phyloP scores from a whole-genome alignment of 192 early-diverging fungal genomes.

The Mortierella hygrophila region DNA sequence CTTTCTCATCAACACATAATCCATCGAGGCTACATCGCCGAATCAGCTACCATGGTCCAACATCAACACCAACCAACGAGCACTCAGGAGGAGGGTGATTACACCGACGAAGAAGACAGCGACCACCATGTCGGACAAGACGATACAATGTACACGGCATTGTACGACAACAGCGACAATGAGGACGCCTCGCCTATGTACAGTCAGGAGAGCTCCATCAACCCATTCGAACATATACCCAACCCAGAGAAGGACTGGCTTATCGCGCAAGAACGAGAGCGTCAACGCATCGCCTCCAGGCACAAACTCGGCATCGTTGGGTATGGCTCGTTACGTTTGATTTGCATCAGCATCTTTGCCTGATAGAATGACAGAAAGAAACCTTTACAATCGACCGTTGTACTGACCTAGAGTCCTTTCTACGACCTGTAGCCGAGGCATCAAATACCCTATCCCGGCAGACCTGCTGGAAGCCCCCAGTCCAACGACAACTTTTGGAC shows the following conservation, averaged over 20 bases:
- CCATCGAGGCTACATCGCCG: background rate
- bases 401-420: background rate
- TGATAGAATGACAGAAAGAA: background rate
- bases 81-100: background rate
- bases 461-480: background rate
- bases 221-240: slow-evolving; percentile 4
- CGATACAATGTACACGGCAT: background rate
- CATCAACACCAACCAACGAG: background rate
- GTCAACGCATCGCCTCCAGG: slow-evolving; percentile 9
- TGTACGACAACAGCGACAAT: background rate
- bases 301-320: slow-evolving; percentile 21
- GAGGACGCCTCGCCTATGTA: background rate
- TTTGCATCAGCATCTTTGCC: background rate
- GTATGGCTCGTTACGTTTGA: background rate
- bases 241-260: background rate
- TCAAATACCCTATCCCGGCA: slow-evolving; percentile 10
- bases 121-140: background rate
- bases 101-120: background rate
- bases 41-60: background rate
- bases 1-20: background rate
- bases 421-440: slow-evolving; percentile 16
- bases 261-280: background rate
- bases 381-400: background rate
- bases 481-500: slow-evolving; percentile 9
- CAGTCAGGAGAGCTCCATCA: background rate